Base-by-base conservation (phyloP, 2,329 filamentous ascomycete species). In the Myriosclerotinia scirpicola region DNA sequence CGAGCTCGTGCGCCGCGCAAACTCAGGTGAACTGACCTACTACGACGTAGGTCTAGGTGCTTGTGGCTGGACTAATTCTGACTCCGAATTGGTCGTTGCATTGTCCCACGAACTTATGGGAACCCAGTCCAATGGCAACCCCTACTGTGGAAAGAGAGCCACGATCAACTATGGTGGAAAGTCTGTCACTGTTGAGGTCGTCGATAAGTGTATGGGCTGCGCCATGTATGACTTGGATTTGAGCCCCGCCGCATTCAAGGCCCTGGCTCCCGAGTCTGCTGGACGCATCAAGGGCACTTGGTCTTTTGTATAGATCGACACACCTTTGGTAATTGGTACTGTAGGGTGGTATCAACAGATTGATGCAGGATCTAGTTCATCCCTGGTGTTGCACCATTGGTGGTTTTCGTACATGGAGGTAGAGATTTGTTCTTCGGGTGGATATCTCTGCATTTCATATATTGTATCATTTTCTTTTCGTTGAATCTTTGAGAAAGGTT, bases 201-300 rank as follows among this genome's bases (percentile, higher is more conserved):
- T 83, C 62, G 91, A 95, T 81, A 91, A 90, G 80, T 95, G 91
- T 82, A 84, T 85, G 78, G 88, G 88, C 72, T 95, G 91, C 77
- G 74, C 65, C 59, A 61, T 71, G 42, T 70, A 76, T 52, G 80
- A 82, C 73, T 84, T 92, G 58, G 90, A 92, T 73, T 81, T 89
- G 71, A 85, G 83, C 70, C 78, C 81, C 68, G 81, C 82, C 72
- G 78, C 84, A 69, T 90, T 87, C 78, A 70, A 73, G n/a, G 79
- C 81, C 30, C 79, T 90, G 65, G 71, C 83, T 67, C 74, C 77
- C 40, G 76, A 83, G 22, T 79, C 71, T 30, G 73, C 75, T 48
- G 84, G 84, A 40, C 80, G 82, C 65, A 72, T 72, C 46, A 65
- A 71, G 5, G 77, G 80, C 61, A 72, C 74, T 48, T 86, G 84